phyloP scores from a whole-genome alignment of 2,329 filamentous ascomycete species.

The Raffaelea albimanens region DNA sequence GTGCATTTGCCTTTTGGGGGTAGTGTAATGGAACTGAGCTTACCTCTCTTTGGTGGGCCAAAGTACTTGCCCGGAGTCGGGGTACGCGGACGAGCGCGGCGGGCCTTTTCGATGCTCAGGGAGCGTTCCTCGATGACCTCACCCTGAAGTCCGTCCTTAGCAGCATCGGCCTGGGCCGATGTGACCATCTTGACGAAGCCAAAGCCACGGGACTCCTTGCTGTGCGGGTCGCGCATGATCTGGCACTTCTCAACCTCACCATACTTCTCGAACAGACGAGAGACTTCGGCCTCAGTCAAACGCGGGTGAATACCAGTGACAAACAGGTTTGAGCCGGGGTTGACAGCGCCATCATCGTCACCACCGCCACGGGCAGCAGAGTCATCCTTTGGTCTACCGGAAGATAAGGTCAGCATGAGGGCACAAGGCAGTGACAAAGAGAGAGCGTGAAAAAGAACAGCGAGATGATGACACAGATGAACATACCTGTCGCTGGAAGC shows the following conservation, averaged over 20 bases:
- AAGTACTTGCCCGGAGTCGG: conserved; percentile 99
- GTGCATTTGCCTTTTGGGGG: no score
- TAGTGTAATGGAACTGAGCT: conserved; percentile 38
- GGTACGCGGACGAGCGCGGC: conserved; percentile 86
- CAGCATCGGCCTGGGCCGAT: conserved; percentile 88
- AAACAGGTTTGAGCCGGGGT: conserved; percentile 96
- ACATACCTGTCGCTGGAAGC: conserved; percentile 42
- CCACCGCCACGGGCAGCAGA: conserved; percentile 21
- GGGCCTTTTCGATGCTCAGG: conserved; percentile 97
- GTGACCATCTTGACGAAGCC: conserved; percentile 99
- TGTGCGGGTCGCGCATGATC: conserved; percentile 98
- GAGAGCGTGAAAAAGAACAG: neutral
- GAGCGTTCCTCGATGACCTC: conserved; percentile 93
- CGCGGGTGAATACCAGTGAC: conserved; percentile 96
- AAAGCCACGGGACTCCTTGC: conserved; percentile 96
- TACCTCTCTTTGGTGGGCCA: conserved; percentile 93
- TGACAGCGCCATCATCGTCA: conserved; percentile 72
- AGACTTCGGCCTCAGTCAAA: conserved; percentile 80
- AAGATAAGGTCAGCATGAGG: conserved; percentile 11
- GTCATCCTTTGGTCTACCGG: conserved; percentile 37
- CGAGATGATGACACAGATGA: neutral
- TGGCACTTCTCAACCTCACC: conserved; percentile 98
- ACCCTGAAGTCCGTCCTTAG: conserved; percentile 90
- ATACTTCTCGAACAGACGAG: conserved; percentile 95
- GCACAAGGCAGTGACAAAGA: conserved; percentile 9